Evolutionary conservation across 305 asterid genomes (phyloP), one percentile per base, ranked within the genome.

Genomic region (Stenogyne calaminthoides): DNA sequence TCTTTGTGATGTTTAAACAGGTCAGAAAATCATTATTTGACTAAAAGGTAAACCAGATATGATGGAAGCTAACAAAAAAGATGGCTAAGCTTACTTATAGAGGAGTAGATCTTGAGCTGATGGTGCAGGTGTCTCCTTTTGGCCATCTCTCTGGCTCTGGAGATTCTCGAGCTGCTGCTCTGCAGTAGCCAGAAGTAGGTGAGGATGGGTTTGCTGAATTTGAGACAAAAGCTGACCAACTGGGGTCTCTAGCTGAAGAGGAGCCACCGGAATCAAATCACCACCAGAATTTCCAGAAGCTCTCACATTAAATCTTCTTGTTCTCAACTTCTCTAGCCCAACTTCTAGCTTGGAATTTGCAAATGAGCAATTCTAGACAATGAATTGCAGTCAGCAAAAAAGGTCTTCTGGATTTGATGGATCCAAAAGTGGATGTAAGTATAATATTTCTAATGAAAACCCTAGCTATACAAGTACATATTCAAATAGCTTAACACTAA

Each of bases 81-180:
- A 71, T 62, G 18, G 69, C 89, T 80, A 79, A 93, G 69, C 89
- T 80, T 80, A 93, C 98, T 87, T 86, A 59, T 88, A 90, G 74
- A 91, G 96, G 72, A 91, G 96, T 69, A 72, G 84, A 80, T 86
- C 92, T 80, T 78, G 82, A 37, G 96, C 75, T 47, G 95, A 77
- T 54, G 89, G 82, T 22, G 84, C 75, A 47, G 73, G 58, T 64
- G 73, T 74, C 80, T 88, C 88, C 9, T 65, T 78, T 63, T 87
- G 79, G 16, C 71, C 80, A 57, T 89, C 95, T 81, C 86, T 88
- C 72, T 89, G 85, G 46, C 76, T 83, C 84, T 86, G 93, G 66
- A 94, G 97, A 74, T 83, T 83, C 81, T 91, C 97, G 63, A 94
- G 98, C 90, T 91, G 95, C 83, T 91, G 89, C 75, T 94, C 98